Percentiles rank a stretch among this genome's conserved stretches.
phyloP scores from a whole-genome alignment of 2,329 filamentous ascomycete genomes.

The Mycosphaerella sp. region DNA sequence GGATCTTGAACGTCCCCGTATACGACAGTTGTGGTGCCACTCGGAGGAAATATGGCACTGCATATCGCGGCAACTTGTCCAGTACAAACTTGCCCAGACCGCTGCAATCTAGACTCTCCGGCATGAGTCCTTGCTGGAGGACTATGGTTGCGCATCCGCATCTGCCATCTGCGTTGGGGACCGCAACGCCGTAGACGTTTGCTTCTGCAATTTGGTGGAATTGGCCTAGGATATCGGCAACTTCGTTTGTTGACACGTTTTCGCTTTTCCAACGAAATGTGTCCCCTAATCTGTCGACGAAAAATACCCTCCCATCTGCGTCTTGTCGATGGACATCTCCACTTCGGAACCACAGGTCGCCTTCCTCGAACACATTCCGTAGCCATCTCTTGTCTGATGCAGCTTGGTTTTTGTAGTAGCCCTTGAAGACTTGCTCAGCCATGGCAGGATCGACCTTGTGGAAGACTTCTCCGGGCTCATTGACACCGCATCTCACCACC shows the following conservation, averaged over 20 bases:
- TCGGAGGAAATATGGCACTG: constrained; percentile 69
- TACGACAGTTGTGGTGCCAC: constrained; percentile 55
- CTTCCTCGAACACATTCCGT: constrained; percentile 62
- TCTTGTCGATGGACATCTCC: constrained; percentile 71
- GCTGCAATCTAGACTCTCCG: constrained; percentile 45
- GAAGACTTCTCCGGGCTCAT: constrained; percentile 68
- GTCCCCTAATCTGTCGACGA: constrained; percentile 70
- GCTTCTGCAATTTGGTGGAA: constrained; percentile 9
- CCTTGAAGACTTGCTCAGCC: constrained; percentile 61
- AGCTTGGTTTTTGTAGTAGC: constrained; percentile 68
- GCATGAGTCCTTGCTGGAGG: constrained; percentile 46
- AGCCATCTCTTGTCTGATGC: constrained; percentile 69
- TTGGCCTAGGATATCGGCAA: constrained; percentile 62
- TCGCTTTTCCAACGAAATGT: constrained; percentile 71
- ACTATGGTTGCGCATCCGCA: constrained; percentile 72
- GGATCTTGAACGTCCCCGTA: constrained; percentile 84
- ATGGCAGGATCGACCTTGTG: constrained; percentile 60
- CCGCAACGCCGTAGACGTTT: constrained; percentile 49
- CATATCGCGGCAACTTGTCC: constrained; percentile 61
- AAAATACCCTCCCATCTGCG: constrained; percentile 64
- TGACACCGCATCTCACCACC: constrained; percentile 54
- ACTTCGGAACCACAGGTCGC: constrained; percentile 76
- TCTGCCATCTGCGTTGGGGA: constrained; percentile 75
- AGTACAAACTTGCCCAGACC: constrained; percentile 56
- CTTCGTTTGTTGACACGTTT: constrained; percentile 50